Evolutionary conservation across 352 stramenopile genomes (phyloP).

Genomic region (Phytophthora crassamura): DNA sequence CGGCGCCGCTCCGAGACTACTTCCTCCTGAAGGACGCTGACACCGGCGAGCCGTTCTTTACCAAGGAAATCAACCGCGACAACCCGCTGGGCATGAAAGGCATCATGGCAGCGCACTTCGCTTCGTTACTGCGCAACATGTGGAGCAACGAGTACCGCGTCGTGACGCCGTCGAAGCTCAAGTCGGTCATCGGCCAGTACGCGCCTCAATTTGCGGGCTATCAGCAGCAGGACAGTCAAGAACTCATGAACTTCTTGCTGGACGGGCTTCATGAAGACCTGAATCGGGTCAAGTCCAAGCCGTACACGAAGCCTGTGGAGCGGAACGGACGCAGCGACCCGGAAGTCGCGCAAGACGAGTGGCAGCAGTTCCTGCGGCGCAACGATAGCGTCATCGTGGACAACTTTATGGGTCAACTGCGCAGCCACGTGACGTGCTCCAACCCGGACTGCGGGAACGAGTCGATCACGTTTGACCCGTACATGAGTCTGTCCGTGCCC

Average conservation of each 20-base stretch:
- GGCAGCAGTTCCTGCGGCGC: constrained; percentile 85
- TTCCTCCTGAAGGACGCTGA: constrained; percentile 89
- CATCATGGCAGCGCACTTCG: constrained; percentile 96
- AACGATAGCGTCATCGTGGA: constrained; percentile 94
- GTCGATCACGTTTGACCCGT: constrained; percentile 91
- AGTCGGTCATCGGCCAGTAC: constrained; percentile 87
- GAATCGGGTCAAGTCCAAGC: constrained; percentile 87
- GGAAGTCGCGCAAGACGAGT: constrained; percentile 80
- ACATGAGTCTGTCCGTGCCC: constrained; percentile 90
- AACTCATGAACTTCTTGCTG: constrained; percentile 93
- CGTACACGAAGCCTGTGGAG: constrained; percentile 79
- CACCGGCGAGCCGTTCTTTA: constrained; percentile 44
- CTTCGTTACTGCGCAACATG: constrained; percentile 93
- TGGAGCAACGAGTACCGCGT: constrained; percentile 92
- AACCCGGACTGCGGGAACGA: constrained; percentile 77
- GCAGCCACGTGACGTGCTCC: constrained; percentile 88
- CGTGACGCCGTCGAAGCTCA: constrained; percentile 79
- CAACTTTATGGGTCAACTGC: constrained; percentile 91
- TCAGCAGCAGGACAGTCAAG: constrained; percentile 92
- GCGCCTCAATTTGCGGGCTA: constrained; percentile 91
- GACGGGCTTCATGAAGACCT: constrained; percentile 94
- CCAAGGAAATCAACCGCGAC: constrained; percentile 92
- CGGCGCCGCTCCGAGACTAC: constrained; percentile 92
- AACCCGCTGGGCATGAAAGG: constrained; percentile 96
- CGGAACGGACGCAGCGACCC: constrained; percentile 68